Base-by-base conservation (phyloP, 164 flowering plant species). In the Aristolochia contorta region DNA sequence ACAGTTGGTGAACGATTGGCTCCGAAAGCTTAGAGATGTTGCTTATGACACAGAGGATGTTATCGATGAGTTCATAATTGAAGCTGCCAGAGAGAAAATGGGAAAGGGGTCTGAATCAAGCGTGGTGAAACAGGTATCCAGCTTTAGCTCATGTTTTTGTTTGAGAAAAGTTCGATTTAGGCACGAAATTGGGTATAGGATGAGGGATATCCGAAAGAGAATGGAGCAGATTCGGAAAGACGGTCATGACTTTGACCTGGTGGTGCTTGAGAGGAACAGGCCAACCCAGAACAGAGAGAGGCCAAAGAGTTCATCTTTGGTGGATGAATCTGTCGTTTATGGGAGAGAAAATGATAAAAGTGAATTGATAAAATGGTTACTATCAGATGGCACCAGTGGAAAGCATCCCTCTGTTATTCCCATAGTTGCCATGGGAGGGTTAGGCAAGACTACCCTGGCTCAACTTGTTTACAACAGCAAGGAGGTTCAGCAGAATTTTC, bases 401-500 rank as follows among this genome's bases (percentile, higher is more conserved):
- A 7, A 12, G 12, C n/a, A 16, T 19, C n/a, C 51, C 24, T 49
- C 54, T 16, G 62, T 59, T 12, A 24, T 58, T 16, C 41, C 62
- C 8, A 51, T 65, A 37, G 62, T 65, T 3, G 68, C 62, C 16
- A 58, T 58, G 48, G 68, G 50, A 7, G 68, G 68, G 1, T 19
- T 65, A 2, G 68, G 68, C n/a, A 65, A 65, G 23, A 65, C 68
- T 10, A 58, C 68, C 9, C 68, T 65, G 41, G 68, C 63, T 9
- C 55, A 57, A 24, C 12, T 58, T 49, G 58, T 58, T 12, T 58
- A 65, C 20, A 58, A 65, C 12, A 37, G 18, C 1, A 41, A 58
- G 18, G n/a, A 18, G 21, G 20, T 37, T 37, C 43, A 37, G 43
- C 43, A 16, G 1, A 33, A 65, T 50, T 65, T 65, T 24, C 46